Conservation (phyloP, 1,284 basidiomycete genomes). For the Pseudozyma hubeiensis region DNA sequence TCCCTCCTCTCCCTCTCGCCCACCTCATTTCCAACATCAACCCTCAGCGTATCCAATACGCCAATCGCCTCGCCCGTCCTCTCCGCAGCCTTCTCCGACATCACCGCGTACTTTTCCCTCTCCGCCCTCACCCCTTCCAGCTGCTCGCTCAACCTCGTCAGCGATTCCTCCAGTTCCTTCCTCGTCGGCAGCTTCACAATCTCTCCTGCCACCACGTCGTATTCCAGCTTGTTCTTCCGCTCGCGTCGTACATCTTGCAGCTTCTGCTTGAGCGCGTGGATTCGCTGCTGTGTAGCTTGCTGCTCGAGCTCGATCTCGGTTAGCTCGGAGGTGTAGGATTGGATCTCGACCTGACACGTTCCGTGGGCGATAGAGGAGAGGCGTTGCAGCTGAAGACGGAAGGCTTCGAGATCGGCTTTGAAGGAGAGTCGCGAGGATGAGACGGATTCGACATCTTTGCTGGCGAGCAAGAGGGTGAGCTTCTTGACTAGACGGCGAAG, state of each 20-base stretch:
- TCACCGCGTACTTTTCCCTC: constrained; percentile 36
- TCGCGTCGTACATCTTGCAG: constrained; percentile 48
- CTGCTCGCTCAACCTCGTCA: constrained; percentile 25
- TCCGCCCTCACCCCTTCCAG: constrained; percentile 32
- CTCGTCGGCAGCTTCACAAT: constrained; percentile 49
- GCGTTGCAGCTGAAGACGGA: constrained; percentile 20
- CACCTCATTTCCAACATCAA: constrained; percentile 52
- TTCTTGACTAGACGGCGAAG: constrained; percentile 41
- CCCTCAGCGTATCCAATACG: constrained; percentile 21
- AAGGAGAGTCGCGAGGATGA: constrained; percentile 28
- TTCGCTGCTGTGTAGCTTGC: constrained; percentile 30
- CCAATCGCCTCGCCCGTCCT: constrained; percentile 25
- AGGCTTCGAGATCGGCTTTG: constrained; percentile 40
- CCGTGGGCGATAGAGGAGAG: constrained; percentile 28
- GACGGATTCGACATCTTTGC: constrained; percentile 24
- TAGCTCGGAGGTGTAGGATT: constrained; percentile 24
- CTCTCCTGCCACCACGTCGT: constrained; percentile 55
- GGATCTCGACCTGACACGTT: constrained; percentile 33
- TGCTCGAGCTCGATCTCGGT: constrained; percentile 32
- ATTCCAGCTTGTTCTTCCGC: constrained; percentile 58
- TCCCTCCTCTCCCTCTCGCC: constrained; percentile 54
- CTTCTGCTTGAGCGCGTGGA: constrained; percentile 41
- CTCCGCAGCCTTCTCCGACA: constrained; percentile 16
- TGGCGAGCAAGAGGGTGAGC: constrained; percentile 27
- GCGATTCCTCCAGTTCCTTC: constrained; percentile 37